Evolutionary conservation across 2,329 filamentous ascomycete species (phyloP).

Genomic region (Alternaria arborescens): DNA sequence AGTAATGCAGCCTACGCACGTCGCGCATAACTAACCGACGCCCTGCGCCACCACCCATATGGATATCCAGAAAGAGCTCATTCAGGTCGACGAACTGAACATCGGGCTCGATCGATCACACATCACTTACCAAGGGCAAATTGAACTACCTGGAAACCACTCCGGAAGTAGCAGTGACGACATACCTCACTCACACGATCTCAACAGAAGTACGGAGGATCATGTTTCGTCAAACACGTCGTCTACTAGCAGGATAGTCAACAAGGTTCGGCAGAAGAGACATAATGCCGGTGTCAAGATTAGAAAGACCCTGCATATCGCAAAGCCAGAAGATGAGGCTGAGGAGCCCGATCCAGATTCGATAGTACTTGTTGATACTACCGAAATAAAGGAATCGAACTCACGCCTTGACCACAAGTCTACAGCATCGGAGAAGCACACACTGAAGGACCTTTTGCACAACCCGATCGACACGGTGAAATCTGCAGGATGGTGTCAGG

Average conservation of each 20-base stretch:
- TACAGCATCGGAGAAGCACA: constrained; percentile 30
- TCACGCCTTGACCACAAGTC: constrained; percentile 29
- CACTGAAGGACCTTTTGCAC: constrained; percentile 35
- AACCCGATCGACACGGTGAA: constrained; percentile 38
- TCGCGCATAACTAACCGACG: neutral
- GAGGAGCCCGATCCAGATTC: constrained; percentile 5
- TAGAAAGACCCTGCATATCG: constrained; percentile 34
- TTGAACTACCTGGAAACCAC: constrained; percentile 15
- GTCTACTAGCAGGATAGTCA: constrained; percentile 20
- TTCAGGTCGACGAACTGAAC: constrained; percentile 11
- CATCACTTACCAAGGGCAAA: constrained; percentile 21
- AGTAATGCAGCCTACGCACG: neutral
- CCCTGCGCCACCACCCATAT: constrained; percentile 23
- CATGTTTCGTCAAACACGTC: neutral
- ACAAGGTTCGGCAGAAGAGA: constrained; percentile 30
- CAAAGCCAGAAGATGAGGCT: constrained; percentile 26
- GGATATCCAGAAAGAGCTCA: constrained; percentile 33
- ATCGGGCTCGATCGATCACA: constrained; percentile 27
- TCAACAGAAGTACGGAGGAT: neutral
- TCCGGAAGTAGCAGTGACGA: constrained; percentile 37
- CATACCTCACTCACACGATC: neutral
- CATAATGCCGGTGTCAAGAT: constrained; percentile 34
- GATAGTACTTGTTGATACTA: constrained; percentile 26
- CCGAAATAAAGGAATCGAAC: constrained; percentile 18
- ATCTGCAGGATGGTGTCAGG: constrained; percentile 29